Evolutionary conservation across 306 rosid genomes (phyloP).

Genomic region (Dalbergia cochinchinensis): DNA sequence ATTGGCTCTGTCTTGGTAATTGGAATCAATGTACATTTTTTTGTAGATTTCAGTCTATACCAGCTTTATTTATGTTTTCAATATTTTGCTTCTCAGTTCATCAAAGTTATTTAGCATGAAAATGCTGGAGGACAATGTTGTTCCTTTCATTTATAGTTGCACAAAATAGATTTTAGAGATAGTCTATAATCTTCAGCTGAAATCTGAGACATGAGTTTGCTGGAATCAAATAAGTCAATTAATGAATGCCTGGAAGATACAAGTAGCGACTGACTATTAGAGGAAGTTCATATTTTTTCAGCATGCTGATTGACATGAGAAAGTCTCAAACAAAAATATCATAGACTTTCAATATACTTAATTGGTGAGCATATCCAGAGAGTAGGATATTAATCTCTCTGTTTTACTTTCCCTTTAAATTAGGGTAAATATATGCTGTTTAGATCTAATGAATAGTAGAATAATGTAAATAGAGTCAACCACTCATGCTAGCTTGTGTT

Average conservation of each 20-base stretch:
- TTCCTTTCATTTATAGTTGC: constrained; percentile 7
- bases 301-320: constrained; percentile 22
- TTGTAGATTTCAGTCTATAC: not conserved
- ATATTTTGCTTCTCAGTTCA: constrained; percentile 9
- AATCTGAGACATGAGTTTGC: not conserved
- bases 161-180: constrained; percentile 6
- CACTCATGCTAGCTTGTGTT: not conserved
- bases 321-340: constrained; percentile 22
- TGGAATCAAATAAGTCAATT: constrained; percentile 25
- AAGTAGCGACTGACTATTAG: not conserved
- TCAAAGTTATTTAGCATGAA: constrained; percentile 14
- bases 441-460: not conserved
- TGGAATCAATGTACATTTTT: not conserved
- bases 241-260: constrained; percentile 34
- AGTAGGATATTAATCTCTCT: not conserved
- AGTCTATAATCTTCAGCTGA: constrained; percentile 2
- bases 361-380: not conserved
- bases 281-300: constrained; percentile 18
- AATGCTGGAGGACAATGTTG: not conserved
- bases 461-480: constrained; percentile 8
- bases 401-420: constrained; percentile 6
- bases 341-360: constrained; percentile 19
- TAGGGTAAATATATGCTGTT: not conserved
- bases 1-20: not conserved
- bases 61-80: not conserved